Percentiles rank a stretch among this genome's conserved stretches.
Conservation (phyloP, 768 basidiomycete genomes). For the Mycena venus region DNA sequence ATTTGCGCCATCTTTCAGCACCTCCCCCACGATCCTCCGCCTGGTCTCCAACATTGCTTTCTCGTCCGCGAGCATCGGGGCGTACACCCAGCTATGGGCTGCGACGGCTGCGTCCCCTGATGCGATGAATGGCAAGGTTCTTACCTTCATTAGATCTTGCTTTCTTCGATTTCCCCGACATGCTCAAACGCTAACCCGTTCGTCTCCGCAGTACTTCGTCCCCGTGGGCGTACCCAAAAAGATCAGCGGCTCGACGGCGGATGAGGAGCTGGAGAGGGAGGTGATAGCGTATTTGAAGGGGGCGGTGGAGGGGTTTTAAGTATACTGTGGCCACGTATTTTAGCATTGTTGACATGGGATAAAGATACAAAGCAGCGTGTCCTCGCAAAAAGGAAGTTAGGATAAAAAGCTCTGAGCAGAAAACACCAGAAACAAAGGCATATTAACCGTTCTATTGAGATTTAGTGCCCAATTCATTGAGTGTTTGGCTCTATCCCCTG, state of each 20-base stretch:
- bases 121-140: constrained; percentile 20
- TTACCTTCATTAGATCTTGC: not conserved
- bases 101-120: constrained; percentile 6
- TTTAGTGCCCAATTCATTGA: too few species aligned
- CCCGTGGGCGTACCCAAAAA: constrained; percentile 6
- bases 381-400: too few species aligned
- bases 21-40: not conserved
- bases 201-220: constrained; percentile 17
- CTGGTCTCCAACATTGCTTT: constrained; percentile 1
- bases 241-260: not conserved
- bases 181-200: too few species aligned
- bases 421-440: too few species aligned
- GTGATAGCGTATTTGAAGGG: constrained; percentile 19
- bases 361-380: too few species aligned
- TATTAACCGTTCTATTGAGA: too few species aligned
- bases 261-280: constrained; percentile 4
- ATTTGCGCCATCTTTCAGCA: not conserved
- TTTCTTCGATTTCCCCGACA: not conserved
- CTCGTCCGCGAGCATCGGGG: constrained; percentile 13
- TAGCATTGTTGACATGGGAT: too few species aligned
- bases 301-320: constrained; percentile 17
- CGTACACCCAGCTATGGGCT: constrained; percentile 28
- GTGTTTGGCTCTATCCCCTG: too few species aligned
- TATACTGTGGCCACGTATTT: too few species aligned
- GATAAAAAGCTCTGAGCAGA: too few species aligned